Evolutionary conservation across 1,139 yeast species (phyloP).

Genomic region (Geotrichum fermentans): DNA sequence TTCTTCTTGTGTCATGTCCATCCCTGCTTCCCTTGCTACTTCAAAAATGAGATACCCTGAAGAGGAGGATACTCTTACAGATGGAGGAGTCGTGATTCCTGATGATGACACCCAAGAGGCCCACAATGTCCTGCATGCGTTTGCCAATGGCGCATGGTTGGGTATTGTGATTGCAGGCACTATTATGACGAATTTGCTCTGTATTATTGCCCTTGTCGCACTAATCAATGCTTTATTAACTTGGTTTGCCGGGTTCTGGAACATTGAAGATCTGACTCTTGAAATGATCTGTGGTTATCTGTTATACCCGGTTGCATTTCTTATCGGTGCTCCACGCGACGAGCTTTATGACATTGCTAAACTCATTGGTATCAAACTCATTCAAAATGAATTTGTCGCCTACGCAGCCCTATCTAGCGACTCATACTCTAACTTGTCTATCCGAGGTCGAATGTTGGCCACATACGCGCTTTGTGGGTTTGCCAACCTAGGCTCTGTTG

Average conservation of each 20-base stretch:
- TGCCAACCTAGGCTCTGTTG: constrained; percentile 60
- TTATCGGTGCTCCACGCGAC: constrained; percentile 55
- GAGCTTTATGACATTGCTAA: constrained; percentile 50
- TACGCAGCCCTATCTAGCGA: constrained; percentile 44
- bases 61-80: constrained; percentile 51
- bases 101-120: constrained; percentile 46
- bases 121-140: constrained; percentile 58
- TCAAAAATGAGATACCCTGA: constrained; percentile 63
- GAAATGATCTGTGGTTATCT: constrained; percentile 56
- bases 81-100: constrained; percentile 48
- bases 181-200: constrained; percentile 55
- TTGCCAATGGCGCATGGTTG: constrained; percentile 56
- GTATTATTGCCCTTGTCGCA: constrained; percentile 59
- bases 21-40: constrained; percentile 60
- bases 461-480: constrained; percentile 64
- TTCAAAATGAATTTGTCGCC: constrained; percentile 62
- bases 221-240: constrained; percentile 53
- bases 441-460: constrained; percentile 53
- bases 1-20: constrained; percentile 65
- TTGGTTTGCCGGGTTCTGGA: constrained; percentile 62
- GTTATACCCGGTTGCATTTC: constrained; percentile 56
- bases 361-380: constrained; percentile 54
- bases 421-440: constrained; percentile 48
- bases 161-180: constrained; percentile 58
- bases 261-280: constrained; percentile 44